Conservation (phyloP, 2,329 filamentous ascomycete species). For the Verticillium tricorpus region DNA sequence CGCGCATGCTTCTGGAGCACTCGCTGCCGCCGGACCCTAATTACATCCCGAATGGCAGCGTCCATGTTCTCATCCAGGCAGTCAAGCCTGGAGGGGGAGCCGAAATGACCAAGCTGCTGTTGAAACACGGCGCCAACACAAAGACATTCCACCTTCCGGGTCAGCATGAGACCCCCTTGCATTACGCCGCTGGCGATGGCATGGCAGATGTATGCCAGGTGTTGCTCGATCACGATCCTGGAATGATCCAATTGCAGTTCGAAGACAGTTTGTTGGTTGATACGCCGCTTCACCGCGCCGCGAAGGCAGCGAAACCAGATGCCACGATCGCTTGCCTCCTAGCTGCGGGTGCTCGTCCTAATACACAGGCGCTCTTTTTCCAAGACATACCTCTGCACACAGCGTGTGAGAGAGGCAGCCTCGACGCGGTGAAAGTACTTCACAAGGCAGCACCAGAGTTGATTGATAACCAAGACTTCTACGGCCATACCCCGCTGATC, state of each 20-base stretch:
- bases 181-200: slow-evolving; percentile 12
- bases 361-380: slow-evolving; percentile 6
- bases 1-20: slow-evolving; percentile 13
- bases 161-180: slow-evolving; percentile 9
- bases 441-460: slow-evolving; percentile 14
- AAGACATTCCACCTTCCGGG: slow-evolving; percentile 5
- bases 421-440: slow-evolving; percentile 13
- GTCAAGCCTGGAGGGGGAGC: slow-evolving; percentile 1
- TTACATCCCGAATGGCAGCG: slow-evolving; percentile 4
- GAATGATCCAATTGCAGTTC: slow-evolving; percentile 13
- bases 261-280: slow-evolving; percentile 9
- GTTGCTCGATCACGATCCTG: slow-evolving; percentile 15
- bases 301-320: slow-evolving; percentile 5
- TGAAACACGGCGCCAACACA: slow-evolving; percentile 16
- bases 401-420: slow-evolving; percentile 10
- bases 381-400: slow-evolving; percentile 14
- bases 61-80: background rate
- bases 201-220: slow-evolving; percentile 11
- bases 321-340: slow-evolving; percentile 13
- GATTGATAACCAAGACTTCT: slow-evolving; percentile 8
- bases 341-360: slow-evolving; percentile 13
- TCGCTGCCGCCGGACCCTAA: slow-evolving; percentile 12
- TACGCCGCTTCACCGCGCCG: slow-evolving; percentile 15
- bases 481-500: slow-evolving; percentile 13
- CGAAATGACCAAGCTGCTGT: slow-evolving; percentile 12